Base-by-base conservation (phyloP, 2,329 filamentous ascomycete genomes). In the Monosporascus ibericus region DNA sequence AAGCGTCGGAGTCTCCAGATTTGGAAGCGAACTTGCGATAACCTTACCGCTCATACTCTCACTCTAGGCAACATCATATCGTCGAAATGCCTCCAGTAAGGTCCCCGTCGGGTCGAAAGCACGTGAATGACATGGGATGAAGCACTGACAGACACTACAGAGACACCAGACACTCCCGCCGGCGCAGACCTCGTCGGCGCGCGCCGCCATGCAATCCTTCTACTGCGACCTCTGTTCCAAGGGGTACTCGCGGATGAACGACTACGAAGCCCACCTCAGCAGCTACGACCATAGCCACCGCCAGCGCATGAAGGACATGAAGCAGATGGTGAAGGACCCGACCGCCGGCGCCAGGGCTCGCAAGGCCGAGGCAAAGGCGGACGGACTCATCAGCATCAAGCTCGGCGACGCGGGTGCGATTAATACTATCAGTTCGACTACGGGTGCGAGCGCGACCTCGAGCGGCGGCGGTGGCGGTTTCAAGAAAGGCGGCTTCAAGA, bases 261-360 rank as follows among this genome's bases (percentile, higher is more conserved):
- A 97, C 69, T 96, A 95, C 69, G 92, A 97, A 71, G 87, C 92
- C 7, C 94, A 99, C 69, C 88, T 96, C 52, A 85, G 85, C 58
- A 94, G 88, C 63, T 97, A 97, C 71, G 94, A 97, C 67, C 94
- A 99, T 72, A 88, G 89, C 62, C 94, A 99, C 72, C 92, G 91
- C 69, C 91, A 95, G 74, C 87, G 89, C 48, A 81, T 92, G 53
- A 89, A 90, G 70, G 88, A 94, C 63, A 91, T 92, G 88, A 90
- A 90, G 71, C 85, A 88, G 63, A 86, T 92, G 76, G 85, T 87
- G 34, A 84, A 86, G 60, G 86, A 90, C 59, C 84, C 87, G 1
- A 79, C 78, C 50, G 84, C 83, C 24, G 79, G 77, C 15, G 80
- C 78, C 22, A 82, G 84, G 60, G 84, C 86, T 2, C 76, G 85